Evolutionary conservation across 345 rosid species (phyloP).

Genomic region (Pistacia integerrima): DNA sequence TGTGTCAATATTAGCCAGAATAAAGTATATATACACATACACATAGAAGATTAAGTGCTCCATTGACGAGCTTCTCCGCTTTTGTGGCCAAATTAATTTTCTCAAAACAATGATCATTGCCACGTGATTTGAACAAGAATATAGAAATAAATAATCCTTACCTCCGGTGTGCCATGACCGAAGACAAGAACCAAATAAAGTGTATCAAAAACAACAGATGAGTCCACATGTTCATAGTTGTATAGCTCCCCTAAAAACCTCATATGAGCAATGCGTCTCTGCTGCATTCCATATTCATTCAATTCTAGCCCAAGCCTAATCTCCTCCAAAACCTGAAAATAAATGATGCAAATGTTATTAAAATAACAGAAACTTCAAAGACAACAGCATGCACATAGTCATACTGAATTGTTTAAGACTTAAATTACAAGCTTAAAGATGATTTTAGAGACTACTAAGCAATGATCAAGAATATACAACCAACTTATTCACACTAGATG

Average conservation of each 20-base stretch:
- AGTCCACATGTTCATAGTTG: slow-evolving; percentile 97
- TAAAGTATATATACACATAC: background rate
- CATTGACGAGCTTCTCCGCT: background rate
- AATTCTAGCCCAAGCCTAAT: slow-evolving; percentile 90
- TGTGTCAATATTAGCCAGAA: background rate
- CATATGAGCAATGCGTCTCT: slow-evolving; percentile 96
- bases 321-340: slow-evolving; percentile 91
- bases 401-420: background rate
- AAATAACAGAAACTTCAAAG: background rate
- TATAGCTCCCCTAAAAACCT: slow-evolving; percentile 96
- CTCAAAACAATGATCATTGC: background rate
- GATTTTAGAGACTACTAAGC: too few species aligned
- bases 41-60: background rate
- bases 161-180: slow-evolving; percentile 89
- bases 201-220: slow-evolving; percentile 95
- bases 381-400: background rate
- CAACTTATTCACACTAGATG: too few species aligned
- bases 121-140: background rate
- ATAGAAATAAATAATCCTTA: slow-evolving; percentile 23
- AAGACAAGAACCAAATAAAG: slow-evolving; percentile 78
- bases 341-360: slow-evolving; percentile 20
- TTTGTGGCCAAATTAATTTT: background rate
- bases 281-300: slow-evolving; percentile 98
- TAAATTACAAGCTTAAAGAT: too few species aligned
- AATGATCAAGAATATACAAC: too few species aligned